phyloP scores from a whole-genome alignment of 1,139 yeast species.

The Debaryomyces psychrophilus region DNA sequence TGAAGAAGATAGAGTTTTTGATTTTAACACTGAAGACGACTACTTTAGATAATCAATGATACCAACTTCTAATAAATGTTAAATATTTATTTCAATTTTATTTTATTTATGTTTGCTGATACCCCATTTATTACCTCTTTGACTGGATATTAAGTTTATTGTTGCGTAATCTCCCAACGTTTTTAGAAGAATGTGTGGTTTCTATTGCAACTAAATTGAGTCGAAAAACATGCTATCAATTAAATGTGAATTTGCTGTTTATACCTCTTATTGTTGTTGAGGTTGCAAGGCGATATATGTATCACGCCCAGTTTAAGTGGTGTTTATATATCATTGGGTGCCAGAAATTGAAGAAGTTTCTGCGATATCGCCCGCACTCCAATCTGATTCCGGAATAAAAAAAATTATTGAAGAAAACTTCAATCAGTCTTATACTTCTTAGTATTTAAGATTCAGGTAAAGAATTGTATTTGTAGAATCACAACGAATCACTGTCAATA shows the following conservation, averaged over 20 bases:
- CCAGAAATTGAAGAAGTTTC: constrained; percentile 2
- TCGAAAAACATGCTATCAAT: neutral
- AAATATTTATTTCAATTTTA: neutral
- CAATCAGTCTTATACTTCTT: neutral
- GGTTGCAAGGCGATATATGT: neutral
- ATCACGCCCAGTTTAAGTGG: neutral
- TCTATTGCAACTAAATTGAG: too few species aligned
- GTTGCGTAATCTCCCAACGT: neutral
- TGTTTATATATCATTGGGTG: neutral
- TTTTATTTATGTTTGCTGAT: neutral
- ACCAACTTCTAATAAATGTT: neutral
- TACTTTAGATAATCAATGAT: constrained; percentile 23
- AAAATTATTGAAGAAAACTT: neutral
- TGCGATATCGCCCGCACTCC: constrained; percentile 3
- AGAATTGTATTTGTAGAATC: constrained; percentile 33
- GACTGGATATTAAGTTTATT: neutral
- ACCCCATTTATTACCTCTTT: neutral
- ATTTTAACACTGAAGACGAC: constrained; percentile 34
- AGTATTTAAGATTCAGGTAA: neutral
- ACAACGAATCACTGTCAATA: constrained; percentile 43
- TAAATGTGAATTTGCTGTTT: neutral
- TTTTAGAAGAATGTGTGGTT: neutral
- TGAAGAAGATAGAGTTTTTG: constrained; percentile 27
- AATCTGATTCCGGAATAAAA: neutral
- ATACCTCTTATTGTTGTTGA: neutral